A percentile compares a stretch with the other conserved stretches of the same genome.
Evolutionary conservation across 352 stramenopile genomes (phyloP).

Genomic region (Globisporangium spinosum): DNA sequence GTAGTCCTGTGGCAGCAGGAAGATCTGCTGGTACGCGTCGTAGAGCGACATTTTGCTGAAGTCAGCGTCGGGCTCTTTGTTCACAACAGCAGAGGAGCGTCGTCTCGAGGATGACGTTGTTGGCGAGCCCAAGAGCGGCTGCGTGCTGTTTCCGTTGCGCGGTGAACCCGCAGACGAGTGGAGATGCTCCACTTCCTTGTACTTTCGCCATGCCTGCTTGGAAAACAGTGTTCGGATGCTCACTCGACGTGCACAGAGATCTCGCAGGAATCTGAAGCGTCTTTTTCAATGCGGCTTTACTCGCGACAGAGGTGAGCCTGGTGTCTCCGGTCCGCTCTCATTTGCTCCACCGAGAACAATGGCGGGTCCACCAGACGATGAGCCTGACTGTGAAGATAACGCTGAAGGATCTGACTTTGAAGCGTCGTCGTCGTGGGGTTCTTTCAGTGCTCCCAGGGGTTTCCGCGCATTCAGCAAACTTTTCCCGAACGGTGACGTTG

Average conservation of each 20-base stretch:
- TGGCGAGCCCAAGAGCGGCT: conserved; percentile 15
- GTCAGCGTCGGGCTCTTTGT: conserved; percentile 31
- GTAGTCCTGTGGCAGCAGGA: conserved; percentile 73
- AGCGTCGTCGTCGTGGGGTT: background rate
- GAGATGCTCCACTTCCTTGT: conserved; percentile 36
- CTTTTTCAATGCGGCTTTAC: conserved; percentile 10
- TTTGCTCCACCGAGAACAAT: background rate
- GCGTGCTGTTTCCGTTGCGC: conserved; percentile 19
- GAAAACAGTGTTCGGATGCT: conserved; percentile 38
- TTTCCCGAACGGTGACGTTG: background rate
- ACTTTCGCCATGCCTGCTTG: conserved; percentile 57
- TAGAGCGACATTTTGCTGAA: conserved; percentile 75
- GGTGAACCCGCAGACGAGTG: conserved; percentile 18
- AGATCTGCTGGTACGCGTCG: conserved; percentile 62
- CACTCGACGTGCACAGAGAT: conserved; percentile 31
- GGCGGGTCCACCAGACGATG: background rate
- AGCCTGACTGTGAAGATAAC: background rate
- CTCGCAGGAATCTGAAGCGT: conserved; percentile 37
- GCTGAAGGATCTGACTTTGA: background rate
- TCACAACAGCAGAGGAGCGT: conserved; percentile 14
- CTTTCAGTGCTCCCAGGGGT: conserved; percentile 5
- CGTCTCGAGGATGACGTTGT: conserved; percentile 6
- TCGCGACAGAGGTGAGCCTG: conserved; percentile 17
- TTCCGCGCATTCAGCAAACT: conserved; percentile 9
- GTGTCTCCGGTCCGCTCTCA: background rate